Base-by-base conservation (phyloP, 1,284 basidiomycete species). In the Golubevia sp. region DNA sequence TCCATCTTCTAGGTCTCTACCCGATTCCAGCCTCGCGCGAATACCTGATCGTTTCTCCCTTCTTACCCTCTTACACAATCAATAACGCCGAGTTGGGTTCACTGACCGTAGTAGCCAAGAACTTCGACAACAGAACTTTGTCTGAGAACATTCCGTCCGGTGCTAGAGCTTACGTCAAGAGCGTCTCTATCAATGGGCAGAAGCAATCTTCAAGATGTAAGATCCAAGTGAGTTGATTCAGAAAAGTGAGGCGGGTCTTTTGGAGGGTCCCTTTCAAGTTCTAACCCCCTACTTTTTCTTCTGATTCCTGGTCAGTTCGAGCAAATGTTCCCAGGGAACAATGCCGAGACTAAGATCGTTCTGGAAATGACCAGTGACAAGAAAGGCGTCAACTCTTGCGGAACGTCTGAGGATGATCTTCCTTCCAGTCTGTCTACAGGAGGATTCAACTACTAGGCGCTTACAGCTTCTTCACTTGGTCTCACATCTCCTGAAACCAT, bases 1-100 rank as follows among this genome's bases (percentile, higher is more conserved):
- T 88, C 84, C 87, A 88, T 68, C 78, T 88, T 50, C 76, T 88
- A 1, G 88, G 88, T 0, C 80, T 89, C 23, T 89, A 88, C 69
- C 89, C 89, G 58, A 88, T 89, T 4, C 88, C 88, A 2, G 68
- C 72, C 1, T 72, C 76, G 1, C 71, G 64, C 34, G 76, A 78
- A 60, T 55, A 74, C 51, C 53, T 78, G 56, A 60, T 78, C 26
- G 56, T 76, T 15, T 76, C 73, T 49, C 76, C 76, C 18, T 76
- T 71, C 61, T 58, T 73, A 57, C 72, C 74, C 3, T 58, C 55
- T 15, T 74, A 76, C 58, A 73, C 73, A 38, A 66, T 78, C 62
- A 56, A 66, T 57, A 78, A 78, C 49, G 50, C 57, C 8, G 54
- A 76, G 27, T 62, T 76, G 13, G 74, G 74, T 44, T 63, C 65